Conservation (phyloP, 495 filamentous ascomycete genomes). For the Podospora bellae-mahoneyi region DNA sequence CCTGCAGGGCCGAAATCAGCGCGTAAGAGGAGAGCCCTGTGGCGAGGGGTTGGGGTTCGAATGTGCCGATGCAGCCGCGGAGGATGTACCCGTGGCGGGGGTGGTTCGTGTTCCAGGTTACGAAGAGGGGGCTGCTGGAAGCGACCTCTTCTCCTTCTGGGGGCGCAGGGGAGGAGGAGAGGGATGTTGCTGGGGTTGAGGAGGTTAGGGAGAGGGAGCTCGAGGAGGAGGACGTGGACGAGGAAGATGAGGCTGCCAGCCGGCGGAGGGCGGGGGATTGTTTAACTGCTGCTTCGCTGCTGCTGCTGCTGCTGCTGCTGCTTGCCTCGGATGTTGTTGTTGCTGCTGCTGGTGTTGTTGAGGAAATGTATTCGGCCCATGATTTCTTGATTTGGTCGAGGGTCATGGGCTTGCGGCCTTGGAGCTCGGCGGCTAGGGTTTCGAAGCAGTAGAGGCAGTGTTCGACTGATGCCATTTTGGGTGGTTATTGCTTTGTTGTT, state of each 20-base stretch:
- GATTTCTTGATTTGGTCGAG: constrained; percentile 66
- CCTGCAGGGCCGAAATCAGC: constrained; percentile 83
- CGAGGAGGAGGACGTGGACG: constrained; percentile 26
- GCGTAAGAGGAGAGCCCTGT: constrained; percentile 76
- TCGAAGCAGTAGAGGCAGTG: constrained; percentile 96
- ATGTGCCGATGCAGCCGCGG: constrained; percentile 95
- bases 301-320: constrained; percentile 13
- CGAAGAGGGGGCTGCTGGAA: constrained; percentile 70
- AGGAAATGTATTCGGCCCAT: constrained; percentile 56
- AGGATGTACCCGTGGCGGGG: constrained; percentile 57
- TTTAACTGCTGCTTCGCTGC: constrained; percentile 19
- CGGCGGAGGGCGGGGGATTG: constrained; percentile 39
- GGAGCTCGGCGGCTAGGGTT: constrained; percentile 57
- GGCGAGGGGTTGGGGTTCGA: constrained; percentile 72
- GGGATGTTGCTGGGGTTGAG: constrained; percentile 37
- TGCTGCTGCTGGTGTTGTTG: constrained; percentile 22
- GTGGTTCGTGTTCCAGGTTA: constrained; percentile 86
- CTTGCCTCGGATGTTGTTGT: neutral
- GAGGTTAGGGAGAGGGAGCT: constrained; percentile 17
- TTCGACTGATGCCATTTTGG: constrained; percentile 69
- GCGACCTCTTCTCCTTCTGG: constrained; percentile 21
- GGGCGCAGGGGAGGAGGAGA: constrained; percentile 29
- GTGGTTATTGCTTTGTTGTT: too few relatives aligned
- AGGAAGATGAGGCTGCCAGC: constrained; percentile 33
- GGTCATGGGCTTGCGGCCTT: constrained; percentile 42